Evolutionary conservation across 768 basidiomycete species (phyloP).

Genomic region (Mycena vitilis): DNA sequence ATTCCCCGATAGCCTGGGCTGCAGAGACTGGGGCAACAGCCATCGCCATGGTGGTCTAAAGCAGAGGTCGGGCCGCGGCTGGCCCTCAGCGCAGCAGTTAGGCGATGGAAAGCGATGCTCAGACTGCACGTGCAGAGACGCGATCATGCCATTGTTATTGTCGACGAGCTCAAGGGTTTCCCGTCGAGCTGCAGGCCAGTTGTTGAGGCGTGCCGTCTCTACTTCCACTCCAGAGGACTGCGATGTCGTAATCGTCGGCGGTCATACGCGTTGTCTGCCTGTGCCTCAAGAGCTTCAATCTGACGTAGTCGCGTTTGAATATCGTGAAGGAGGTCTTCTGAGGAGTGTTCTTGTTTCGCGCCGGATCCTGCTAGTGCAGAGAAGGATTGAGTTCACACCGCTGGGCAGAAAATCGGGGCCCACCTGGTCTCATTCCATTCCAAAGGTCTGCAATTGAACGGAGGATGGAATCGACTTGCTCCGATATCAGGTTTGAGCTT

Average conservation of each 20-base stretch:
- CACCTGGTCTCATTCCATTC: constrained; percentile 6
- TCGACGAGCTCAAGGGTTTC: not conserved
- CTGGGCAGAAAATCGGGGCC: not conserved
- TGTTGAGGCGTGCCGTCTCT: constrained; percentile 23
- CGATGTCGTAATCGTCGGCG: constrained; percentile 95
- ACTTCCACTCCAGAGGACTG: constrained; percentile 57
- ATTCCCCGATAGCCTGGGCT: constrained; percentile 88
- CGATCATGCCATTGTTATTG: constrained; percentile 3
- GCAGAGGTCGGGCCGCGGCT: not conserved
- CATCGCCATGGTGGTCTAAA: constrained; percentile 40
- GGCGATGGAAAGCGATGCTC: not conserved
- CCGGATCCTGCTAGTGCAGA: not conserved
- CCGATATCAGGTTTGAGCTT: constrained; percentile 15
- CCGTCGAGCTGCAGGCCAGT: constrained; percentile 27
- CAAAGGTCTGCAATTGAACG: constrained; percentile 16
- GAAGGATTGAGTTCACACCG: no score
- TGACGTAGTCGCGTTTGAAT: constrained; percentile 4
- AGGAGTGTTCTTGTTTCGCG: not conserved
- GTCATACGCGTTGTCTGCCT: constrained; percentile 40
- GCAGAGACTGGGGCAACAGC: constrained; percentile 74
- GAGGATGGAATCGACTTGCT: constrained; percentile 18
- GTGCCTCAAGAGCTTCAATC: constrained; percentile 7
- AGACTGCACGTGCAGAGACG: not conserved
- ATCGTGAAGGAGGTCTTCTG: not conserved
- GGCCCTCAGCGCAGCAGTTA: not conserved